Percentiles rank a stretch among this genome's conserved stretches.
Evolutionary conservation across 108 stramenopile species (phyloP).

Genomic region (Fistulifera pelliculosa): DNA sequence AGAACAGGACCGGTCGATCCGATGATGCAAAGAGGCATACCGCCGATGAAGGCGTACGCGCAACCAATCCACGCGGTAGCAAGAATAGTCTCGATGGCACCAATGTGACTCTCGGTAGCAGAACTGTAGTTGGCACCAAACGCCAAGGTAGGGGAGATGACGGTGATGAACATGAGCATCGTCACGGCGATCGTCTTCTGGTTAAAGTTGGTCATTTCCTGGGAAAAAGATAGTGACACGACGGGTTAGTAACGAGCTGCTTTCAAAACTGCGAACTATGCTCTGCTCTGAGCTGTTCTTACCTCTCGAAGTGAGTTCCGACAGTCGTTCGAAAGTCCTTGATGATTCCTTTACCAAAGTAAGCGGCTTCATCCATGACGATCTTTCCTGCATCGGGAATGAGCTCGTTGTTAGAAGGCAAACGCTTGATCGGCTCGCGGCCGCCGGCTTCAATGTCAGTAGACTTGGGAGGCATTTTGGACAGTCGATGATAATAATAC

Average conservation of each 20-base stretch:
- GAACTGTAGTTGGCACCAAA: slow-evolving; percentile 36
- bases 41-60: slow-evolving; percentile 27
- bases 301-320: slow-evolving; percentile 16
- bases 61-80: slow-evolving; percentile 39
- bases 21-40: slow-evolving; percentile 30
- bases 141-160: slow-evolving; percentile 63
- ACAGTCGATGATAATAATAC: too few species aligned
- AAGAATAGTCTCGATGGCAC: slow-evolving; percentile 34
- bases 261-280: too few species aligned
- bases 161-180: slow-evolving; percentile 69
- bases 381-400: not conserved
- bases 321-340: slow-evolving; percentile 24
- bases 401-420: not conserved
- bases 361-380: slow-evolving; percentile 7
- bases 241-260: too few species aligned
- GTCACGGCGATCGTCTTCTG: slow-evolving; percentile 35
- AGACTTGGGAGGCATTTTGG: too few species aligned
- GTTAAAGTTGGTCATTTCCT: slow-evolving; percentile 48
- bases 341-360: slow-evolving; percentile 34
- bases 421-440: too few species aligned
- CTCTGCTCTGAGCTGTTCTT: not conserved
- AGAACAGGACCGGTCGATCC: slow-evolving; percentile 45
- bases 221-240: not conserved
- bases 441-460: too few species aligned
- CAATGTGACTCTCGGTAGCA: slow-evolving; percentile 51